Evolutionary conservation across 768 basidiomycete species (phyloP).

Genomic region (Tricholoma bakamatsutake): DNA sequence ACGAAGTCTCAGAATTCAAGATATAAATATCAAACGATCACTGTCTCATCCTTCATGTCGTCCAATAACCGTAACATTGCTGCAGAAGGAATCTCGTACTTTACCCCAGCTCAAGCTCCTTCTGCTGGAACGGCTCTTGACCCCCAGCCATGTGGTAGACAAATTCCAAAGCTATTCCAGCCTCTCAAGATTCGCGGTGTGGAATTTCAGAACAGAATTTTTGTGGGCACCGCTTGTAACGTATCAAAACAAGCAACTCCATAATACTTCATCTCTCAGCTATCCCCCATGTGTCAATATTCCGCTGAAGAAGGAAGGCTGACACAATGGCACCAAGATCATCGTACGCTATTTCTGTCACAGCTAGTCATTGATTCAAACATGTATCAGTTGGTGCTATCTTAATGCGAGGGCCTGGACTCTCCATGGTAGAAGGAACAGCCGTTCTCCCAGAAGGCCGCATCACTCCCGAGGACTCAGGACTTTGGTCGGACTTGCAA

Average conservation of each 20-base stretch:
- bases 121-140: constrained; percentile 48
- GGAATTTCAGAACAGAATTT: constrained; percentile 46
- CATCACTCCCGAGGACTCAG: constrained; percentile 59
- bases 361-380: constrained; percentile 6
- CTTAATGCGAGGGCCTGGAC: constrained; percentile 46
- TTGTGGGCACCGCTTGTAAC: constrained; percentile 28
- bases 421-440: constrained; percentile 61
- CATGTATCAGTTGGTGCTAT: constrained; percentile 42
- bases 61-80: background rate
- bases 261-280: constrained; percentile 15
- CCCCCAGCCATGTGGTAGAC: constrained; percentile 26
- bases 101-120: background rate
- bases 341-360: constrained; percentile 40
- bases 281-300: constrained; percentile 59
- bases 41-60: background rate
- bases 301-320: constrained; percentile 46
- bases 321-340: constrained; percentile 52
- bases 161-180: constrained; percentile 1
- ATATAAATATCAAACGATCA: background rate
- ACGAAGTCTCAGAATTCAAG: background rate
- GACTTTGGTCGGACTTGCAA: constrained; percentile 60
- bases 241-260: background rate
- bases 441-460: constrained; percentile 55
- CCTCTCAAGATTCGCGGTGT: constrained; percentile 41
- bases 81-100: background rate